These are phyloP conservation scores for Alternaria ethzedia DNA, from an alignment of 2,329 filamentous ascomycete genomes.

Conservation along the genomic window DNA sequence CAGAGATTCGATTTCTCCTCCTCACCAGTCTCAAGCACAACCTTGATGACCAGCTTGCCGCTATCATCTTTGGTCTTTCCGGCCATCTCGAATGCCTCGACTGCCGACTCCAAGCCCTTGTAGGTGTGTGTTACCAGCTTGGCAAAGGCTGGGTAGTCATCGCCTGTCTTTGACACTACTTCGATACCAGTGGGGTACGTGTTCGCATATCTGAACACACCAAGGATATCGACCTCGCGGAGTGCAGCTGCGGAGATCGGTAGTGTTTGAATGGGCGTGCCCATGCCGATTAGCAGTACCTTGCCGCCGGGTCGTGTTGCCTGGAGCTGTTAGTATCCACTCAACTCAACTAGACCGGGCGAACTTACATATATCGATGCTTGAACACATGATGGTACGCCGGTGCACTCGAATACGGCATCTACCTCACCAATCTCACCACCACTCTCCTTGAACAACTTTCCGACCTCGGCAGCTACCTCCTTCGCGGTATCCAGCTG, in stretches of 20 bases:
- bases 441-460: slow-evolving; percentile 42
- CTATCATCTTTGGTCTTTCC: slow-evolving; percentile 70
- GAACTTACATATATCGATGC: slow-evolving; percentile 69
- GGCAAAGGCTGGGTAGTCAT: slow-evolving; percentile 67
- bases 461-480: slow-evolving; percentile 52
- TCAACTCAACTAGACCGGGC: background rate
- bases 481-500: slow-evolving; percentile 59
- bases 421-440: slow-evolving; percentile 64
- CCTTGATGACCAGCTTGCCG: slow-evolving; percentile 74
- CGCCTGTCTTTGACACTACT: slow-evolving; percentile 57
- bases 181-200: slow-evolving; percentile 75
- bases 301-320: slow-evolving; percentile 72
- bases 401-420: slow-evolving; percentile 77
- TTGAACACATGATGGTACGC: slow-evolving; percentile 76
- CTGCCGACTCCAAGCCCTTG: slow-evolving; percentile 67
- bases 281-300: slow-evolving; percentile 80
- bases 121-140: slow-evolving; percentile 77
- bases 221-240: slow-evolving; percentile 78
- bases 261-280: slow-evolving; percentile 75
- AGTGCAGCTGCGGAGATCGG: slow-evolving; percentile 75
- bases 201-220: slow-evolving; percentile 79
- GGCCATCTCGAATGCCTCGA: slow-evolving; percentile 73
- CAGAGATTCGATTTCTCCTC: slow-evolving; percentile 30
- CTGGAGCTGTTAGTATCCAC: slow-evolving; percentile 28
- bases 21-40: slow-evolving; percentile 61